A percentile compares a stretch with the other conserved stretches of the same genome.
Evolutionary conservation across 805 yeast species (phyloP).

Genomic region (Metschnikowia kunwiensis): DNA sequence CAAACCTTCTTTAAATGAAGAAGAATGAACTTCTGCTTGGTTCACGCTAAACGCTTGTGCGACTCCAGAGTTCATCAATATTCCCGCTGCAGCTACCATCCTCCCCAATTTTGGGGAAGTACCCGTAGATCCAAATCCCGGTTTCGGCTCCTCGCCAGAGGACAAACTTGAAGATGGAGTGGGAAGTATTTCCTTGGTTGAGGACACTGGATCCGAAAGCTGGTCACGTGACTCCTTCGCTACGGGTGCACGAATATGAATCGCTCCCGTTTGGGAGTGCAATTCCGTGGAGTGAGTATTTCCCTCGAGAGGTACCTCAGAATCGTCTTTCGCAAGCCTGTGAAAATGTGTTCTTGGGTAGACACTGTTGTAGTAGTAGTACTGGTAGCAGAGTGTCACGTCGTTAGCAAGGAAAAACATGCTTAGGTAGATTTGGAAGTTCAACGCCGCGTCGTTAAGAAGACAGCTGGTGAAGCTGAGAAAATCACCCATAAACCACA

Average conservation of each 20-base stretch:
- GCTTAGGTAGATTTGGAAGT: slow-evolving; percentile 39
- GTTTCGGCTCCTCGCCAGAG: not conserved
- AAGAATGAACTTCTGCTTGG: too few relatives aligned
- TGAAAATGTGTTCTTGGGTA: slow-evolving; percentile 25
- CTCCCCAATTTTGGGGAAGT: slow-evolving; percentile 7
- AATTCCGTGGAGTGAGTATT: slow-evolving; percentile 4
- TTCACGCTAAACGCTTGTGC: slow-evolving; percentile 14
- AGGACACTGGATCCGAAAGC: not conserved
- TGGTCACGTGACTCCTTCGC: slow-evolving; percentile 5
- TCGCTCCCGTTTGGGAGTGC: slow-evolving; percentile 6
- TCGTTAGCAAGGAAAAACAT: slow-evolving; percentile 55
- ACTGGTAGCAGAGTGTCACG: slow-evolving; percentile 63
- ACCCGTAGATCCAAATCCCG: slow-evolving; percentile 16
- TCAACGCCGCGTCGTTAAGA: slow-evolving; percentile 35
- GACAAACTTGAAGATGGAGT: slow-evolving; percentile 7
- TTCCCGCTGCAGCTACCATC: slow-evolving; percentile 13
- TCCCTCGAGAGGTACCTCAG: not conserved
- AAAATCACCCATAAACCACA: slow-evolving; percentile 59
- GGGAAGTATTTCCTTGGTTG: not conserved
- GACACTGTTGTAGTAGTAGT: slow-evolving; percentile 58
- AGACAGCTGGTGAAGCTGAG: slow-evolving; percentile 41
- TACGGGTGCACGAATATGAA: slow-evolving; percentile 14
- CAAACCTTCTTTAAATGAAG: slow-evolving; percentile 4
- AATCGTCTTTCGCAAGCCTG: not conserved
- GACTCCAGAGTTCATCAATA: slow-evolving; percentile 15